These are phyloP conservation scores for Bimuria novae-zelandiae DNA, from an alignment of 2,329 filamentous ascomycete genomes.

Conservation along the genomic window DNA sequence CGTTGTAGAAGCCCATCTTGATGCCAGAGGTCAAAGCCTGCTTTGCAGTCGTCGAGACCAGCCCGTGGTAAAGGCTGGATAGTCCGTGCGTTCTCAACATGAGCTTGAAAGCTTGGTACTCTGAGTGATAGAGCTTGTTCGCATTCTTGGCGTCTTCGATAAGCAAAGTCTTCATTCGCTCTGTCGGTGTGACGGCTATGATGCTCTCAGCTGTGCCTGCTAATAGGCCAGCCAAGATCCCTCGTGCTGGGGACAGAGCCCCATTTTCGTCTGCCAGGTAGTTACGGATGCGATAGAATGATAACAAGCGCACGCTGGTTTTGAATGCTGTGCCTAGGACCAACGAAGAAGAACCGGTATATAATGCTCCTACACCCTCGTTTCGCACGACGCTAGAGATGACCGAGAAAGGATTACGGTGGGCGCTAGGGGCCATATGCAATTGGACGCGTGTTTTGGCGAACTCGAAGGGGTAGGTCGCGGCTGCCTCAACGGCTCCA, in stretches of 20 bases:
- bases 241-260: conserved; percentile 27
- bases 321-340: conserved; percentile 38
- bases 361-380: conserved; percentile 34
- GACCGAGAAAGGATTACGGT: conserved; percentile 27
- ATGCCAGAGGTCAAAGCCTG: conserved; percentile 55
- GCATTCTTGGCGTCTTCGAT: conserved; percentile 37
- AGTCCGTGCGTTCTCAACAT: conserved; percentile 50
- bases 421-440: conserved; percentile 12
- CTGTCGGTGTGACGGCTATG: conserved; percentile 37
- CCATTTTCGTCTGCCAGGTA: conserved; percentile 33
- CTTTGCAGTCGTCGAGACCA: conserved; percentile 54
- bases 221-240: conserved; percentile 33
- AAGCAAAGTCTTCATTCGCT: conserved; percentile 39
- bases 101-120: conserved; percentile 21
- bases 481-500: conserved; percentile 58
- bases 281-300: conserved; percentile 34
- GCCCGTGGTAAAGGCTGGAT: conserved; percentile 51
- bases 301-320: conserved; percentile 37
- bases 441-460: conserved; percentile 42
- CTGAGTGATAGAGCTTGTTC: conserved; percentile 24
- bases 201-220: conserved; percentile 35
- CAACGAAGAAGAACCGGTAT: conserved; percentile 33
- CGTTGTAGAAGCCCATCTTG: conserved; percentile 56
- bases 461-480: conserved; percentile 49
- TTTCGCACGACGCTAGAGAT: conserved; percentile 22